Evolutionary conservation across 1,284 basidiomycete species (phyloP).

Genomic region (Butyriboletus appendiculatus): DNA sequence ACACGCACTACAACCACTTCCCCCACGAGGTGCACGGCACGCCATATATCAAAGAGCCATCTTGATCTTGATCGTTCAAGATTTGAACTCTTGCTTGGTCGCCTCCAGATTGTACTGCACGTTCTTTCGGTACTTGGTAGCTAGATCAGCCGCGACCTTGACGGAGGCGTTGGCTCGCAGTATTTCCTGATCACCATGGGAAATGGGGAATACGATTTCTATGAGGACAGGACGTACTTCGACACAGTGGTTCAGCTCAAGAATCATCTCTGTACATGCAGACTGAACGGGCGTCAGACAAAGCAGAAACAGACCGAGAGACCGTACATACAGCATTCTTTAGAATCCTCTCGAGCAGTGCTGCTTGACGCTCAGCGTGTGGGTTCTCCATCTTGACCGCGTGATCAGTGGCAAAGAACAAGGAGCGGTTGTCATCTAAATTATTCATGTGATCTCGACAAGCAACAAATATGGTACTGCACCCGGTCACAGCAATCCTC

Average conservation of each 20-base stretch:
- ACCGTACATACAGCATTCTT: constrained; percentile 80
- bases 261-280: constrained; percentile 76
- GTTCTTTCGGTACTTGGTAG: constrained; percentile 82
- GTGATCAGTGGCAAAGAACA: constrained; percentile 5
- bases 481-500: constrained; percentile 15
- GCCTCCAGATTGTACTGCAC: constrained; percentile 85
- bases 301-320: background rate
- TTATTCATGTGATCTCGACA: background rate
- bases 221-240: constrained; percentile 46
- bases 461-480: background rate
- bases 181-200: constrained; percentile 55
- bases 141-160: constrained; percentile 74
- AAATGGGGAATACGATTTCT: background rate
- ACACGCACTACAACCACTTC: background rate
- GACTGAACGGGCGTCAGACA: constrained; percentile 45
- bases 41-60: background rate
- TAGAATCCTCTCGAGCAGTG: constrained; percentile 85
- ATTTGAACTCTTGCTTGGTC: constrained; percentile 41
- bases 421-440: background rate
- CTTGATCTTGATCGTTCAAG: constrained; percentile 1
- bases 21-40: background rate
- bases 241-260: constrained; percentile 80
- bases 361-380: constrained; percentile 88
- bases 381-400: constrained; percentile 76
- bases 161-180: constrained; percentile 69